phyloP scores from a whole-genome alignment of 352 stramenopile species.

The Plasmopara halstedii region DNA sequence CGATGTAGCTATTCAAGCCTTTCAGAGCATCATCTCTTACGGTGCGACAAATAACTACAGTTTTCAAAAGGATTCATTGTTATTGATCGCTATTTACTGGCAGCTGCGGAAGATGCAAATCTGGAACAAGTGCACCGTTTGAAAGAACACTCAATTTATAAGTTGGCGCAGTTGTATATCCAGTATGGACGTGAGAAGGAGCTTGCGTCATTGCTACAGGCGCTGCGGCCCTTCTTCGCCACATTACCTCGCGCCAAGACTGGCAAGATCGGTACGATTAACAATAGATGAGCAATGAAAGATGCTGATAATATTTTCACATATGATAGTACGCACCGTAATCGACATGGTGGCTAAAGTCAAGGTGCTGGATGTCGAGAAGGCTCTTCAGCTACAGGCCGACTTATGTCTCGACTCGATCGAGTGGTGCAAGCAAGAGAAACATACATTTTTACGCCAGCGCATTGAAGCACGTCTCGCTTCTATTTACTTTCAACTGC shows the following conservation, averaged over 20 bases:
- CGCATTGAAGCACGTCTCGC: slow-evolving; percentile 95
- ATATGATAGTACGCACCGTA: slow-evolving; percentile 85
- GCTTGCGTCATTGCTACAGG: slow-evolving; percentile 77
- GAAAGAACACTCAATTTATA: slow-evolving; percentile 96
- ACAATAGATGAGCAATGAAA: background rate
- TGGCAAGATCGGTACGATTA: slow-evolving; percentile 86
- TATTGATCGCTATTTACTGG: background rate
- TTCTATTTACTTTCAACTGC: slow-evolving; percentile 84
- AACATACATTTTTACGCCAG: slow-evolving; percentile 97
- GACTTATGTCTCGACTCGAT: slow-evolving; percentile 95
- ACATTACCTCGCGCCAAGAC: slow-evolving; percentile 96
- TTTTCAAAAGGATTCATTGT: background rate
- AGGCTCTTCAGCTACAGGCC: slow-evolving; percentile 91
- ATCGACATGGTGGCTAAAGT: slow-evolving; percentile 96
- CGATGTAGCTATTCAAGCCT: slow-evolving; percentile 41
- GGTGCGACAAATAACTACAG: slow-evolving; percentile 10
- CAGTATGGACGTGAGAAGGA: slow-evolving; percentile 81
- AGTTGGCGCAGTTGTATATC: slow-evolving; percentile 89
- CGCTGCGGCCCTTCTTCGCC: slow-evolving; percentile 91
- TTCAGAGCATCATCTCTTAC: slow-evolving; percentile 73
- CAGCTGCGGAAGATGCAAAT: slow-evolving; percentile 47
- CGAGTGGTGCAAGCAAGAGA: slow-evolving; percentile 89
- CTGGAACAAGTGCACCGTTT: slow-evolving; percentile 81
- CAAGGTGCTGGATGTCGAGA: slow-evolving; percentile 76
- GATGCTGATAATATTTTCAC: background rate